Evolutionary conservation across 1,284 basidiomycete genomes (phyloP), one percentile per base, ranked within the genome.

Genomic region (Puccinia novopanici): DNA sequence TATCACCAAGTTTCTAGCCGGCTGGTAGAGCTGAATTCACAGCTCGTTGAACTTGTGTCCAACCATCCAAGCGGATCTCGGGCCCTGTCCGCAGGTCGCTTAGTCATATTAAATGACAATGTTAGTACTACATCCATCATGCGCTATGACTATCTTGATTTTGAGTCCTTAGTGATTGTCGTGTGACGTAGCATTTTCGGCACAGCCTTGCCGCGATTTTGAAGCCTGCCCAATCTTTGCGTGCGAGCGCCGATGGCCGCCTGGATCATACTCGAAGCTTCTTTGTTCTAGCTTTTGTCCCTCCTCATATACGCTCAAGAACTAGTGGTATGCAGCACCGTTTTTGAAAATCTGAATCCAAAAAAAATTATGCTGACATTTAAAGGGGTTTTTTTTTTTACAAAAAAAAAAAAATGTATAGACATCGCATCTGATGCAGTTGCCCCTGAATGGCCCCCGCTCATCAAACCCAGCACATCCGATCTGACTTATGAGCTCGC

Each of bases 91-190:
- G 85, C 90, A 0, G 96, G 95, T 0, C 88, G 97, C 70, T 90
- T 98, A 19, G 90, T 99, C 0, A 85, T 99, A 24, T 86, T 99
- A 48, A 89, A 91, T 63, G 92, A 98, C 84, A 89, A 89, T 75
- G 95, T 95, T 85, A 84, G 91, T 85, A 22, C 48, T 77, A 67
- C 19, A 42, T 76, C 12, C 71, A 59, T 73, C 19, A 57, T 30
- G 15, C 17, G 15, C 67, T 45, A n/a, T 70, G 70, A 61, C n/a
- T 63, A 22, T 75, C 19, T 42, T 27, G 3, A 79, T 34, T 68
- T 68, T 73, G 37, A 45, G 37, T 55, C 67, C 34, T 52, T n/a
- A 59, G 45, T 42, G 59, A 45, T 67, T 19, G 19, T 50, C 40
- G 40, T 82, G 68, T 24, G 42, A 30, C 2, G 13, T 81, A 98